Base-by-base conservation (phyloP, 768 basidiomycete genomes). In the Pisolithus orientalis region DNA sequence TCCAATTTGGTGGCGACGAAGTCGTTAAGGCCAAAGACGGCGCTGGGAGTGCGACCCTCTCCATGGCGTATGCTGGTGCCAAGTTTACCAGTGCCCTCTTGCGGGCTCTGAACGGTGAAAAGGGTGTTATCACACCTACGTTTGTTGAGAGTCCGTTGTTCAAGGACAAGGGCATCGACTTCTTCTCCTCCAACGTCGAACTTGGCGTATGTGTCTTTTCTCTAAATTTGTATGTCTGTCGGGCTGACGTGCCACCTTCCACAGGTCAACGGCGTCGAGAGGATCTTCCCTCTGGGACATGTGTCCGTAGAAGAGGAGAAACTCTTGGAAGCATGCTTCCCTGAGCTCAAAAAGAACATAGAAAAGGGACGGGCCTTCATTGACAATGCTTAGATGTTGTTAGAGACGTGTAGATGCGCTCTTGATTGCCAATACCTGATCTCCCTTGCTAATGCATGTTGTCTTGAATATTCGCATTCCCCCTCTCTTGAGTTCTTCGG, bases 11-110 rank as follows among this genome's bases (percentile, higher is more conserved):
- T 67, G 95, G 95, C 72, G 95, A 99, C 63, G 94, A 97, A 73
- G 94, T 97, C 57, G 95, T 98, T 66, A 86, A 96, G 79, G 94
- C 94, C 47, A 98, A 98, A 80, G 94, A 94, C 58, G 85, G 86
- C 59, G 82, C 85, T 39, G 86, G 85, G 49, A 80, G 78, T 39
- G 85, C 85, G 34, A 88, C 85, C 27, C 79, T 88, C 53, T 85
- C 83, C 50, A 88, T 88, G 86, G 84, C 84, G 11, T 85, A 83
- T 65, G 84, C 87, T 50, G 85, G 82, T 60, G 84, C 85, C 65
- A 82, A 82, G 70, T 88, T 86, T 67, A 72, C 86, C 50, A 73
- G 82, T 57, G 47, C 65, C 14, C 70, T 87, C 58, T 68, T 87
- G 56, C 78, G 82, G 38, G 85, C 81, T 46, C 65, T 85, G 66